phyloP scores from a whole-genome alignment of 441 rosid species.

The Pelargonium fulgidum region DNA sequence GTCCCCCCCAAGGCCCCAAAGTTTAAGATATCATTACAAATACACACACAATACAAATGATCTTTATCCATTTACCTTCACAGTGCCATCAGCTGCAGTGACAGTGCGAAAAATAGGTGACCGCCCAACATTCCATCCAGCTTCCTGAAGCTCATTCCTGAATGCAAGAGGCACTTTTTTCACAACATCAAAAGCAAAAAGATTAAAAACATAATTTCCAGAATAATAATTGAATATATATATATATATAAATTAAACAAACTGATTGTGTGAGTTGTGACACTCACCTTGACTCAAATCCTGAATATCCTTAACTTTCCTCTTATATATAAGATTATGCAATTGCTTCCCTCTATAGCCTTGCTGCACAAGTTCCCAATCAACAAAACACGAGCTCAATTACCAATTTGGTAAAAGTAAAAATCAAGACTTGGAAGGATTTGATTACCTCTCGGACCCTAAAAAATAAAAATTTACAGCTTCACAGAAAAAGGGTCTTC shows the following conservation, averaged over 20 bases:
- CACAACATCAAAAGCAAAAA: slow-evolving; percentile 2
- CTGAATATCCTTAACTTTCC: slow-evolving; percentile 63
- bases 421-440: neutral
- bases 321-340: slow-evolving; percentile 73
- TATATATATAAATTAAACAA: neutral
- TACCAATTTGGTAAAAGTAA: neutral
- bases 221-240: neutral
- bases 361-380: slow-evolving; percentile 34
- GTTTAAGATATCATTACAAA: neutral
- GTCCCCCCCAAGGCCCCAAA: too few relatives aligned
- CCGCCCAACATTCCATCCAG: slow-evolving; percentile 81
- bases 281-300: slow-evolving; percentile 73
- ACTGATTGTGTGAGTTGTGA: neutral
- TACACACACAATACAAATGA: neutral
- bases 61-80: slow-evolving; percentile 44
- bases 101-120: slow-evolving; percentile 60
- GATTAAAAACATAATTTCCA: neutral
- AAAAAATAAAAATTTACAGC: neutral
- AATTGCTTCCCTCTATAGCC: slow-evolving; percentile 87
- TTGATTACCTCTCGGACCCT: neutral
- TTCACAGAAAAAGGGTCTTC: neutral
- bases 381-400: neutral
- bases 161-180: slow-evolving; percentile 71
- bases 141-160: slow-evolving; percentile 62
- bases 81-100: slow-evolving; percentile 86